These are phyloP conservation scores for Mimosa pudica DNA, from an alignment of 306 rosid species.

Conservation along the genomic window DNA sequence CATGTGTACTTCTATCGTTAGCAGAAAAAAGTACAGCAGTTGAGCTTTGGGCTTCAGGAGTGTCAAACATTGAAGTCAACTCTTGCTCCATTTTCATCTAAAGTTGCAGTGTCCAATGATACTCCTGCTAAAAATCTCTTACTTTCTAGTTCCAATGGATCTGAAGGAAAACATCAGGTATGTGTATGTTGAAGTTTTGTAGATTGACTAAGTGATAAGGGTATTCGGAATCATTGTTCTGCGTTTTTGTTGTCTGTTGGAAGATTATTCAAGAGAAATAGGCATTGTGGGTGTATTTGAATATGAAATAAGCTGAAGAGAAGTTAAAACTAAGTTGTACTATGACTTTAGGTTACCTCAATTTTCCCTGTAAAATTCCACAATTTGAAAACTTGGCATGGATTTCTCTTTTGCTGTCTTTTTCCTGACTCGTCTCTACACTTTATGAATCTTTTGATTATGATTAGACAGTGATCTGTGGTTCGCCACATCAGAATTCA, in stretches of 20 bases:
- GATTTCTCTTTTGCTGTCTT: neutral
- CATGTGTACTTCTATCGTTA: slow-evolving; percentile 35
- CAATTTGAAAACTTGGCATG: neutral
- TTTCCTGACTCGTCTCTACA: neutral
- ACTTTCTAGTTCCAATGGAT: slow-evolving; percentile 37
- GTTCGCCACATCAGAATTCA: neutral
- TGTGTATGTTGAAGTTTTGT: slow-evolving; percentile 8
- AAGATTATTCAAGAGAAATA: neutral
- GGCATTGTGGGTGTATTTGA: neutral
- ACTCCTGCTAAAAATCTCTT: slow-evolving; percentile 41
- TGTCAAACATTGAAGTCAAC: slow-evolving; percentile 59
- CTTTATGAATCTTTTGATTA: neutral
- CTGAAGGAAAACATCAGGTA: slow-evolving; percentile 63
- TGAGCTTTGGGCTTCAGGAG: slow-evolving; percentile 68
- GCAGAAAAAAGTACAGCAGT: slow-evolving; percentile 61
- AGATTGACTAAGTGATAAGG: slow-evolving; percentile 22
- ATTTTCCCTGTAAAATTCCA: neutral
- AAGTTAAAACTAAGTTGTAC: neutral
- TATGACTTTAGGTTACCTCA: neutral
- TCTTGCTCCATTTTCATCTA: slow-evolving; percentile 34
- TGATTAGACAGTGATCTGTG: neutral
- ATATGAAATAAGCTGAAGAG: neutral
- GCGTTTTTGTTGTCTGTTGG: neutral
- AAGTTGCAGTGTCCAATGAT: slow-evolving; percentile 40
- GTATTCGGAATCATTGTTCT: slow-evolving; percentile 1